These are phyloP conservation scores for Theileria equi DNA, from an alignment of 169 alveolate genomes.

Conservation along the genomic window DNA sequence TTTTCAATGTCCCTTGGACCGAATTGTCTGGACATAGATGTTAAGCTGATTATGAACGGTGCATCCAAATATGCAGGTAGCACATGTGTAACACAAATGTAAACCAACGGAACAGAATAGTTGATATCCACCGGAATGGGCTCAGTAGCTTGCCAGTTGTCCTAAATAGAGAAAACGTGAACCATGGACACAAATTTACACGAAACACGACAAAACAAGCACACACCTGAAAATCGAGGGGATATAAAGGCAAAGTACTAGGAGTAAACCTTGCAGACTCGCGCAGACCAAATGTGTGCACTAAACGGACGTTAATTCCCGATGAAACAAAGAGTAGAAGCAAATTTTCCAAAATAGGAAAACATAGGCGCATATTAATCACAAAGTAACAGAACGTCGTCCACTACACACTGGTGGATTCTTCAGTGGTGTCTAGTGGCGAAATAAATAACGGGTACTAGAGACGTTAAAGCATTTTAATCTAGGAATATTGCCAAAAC, in stretches of 20 bases:
- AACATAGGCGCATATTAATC: no score
- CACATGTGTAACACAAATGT: not conserved
- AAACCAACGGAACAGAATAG: slow-evolving; percentile 52
- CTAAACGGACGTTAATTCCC: no score
- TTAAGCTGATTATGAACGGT: no score
- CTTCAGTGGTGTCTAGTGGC: not conserved
- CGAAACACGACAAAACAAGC: slow-evolving; percentile 1
- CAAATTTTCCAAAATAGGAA: no score
- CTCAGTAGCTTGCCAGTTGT: slow-evolving; percentile 53
- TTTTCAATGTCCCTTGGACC: slow-evolving; percentile 38
- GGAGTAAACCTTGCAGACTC: slow-evolving; percentile 13
- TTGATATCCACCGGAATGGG: slow-evolving; percentile 58
- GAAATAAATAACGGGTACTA: no score
- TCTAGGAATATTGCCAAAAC: slow-evolving; percentile 34
- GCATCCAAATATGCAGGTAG: not conserved
- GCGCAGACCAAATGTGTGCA: no score
- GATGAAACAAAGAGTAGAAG: no score
- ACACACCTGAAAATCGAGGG: slow-evolving; percentile 56
- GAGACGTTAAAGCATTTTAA: not conserved
- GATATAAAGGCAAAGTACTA: slow-evolving; percentile 52
- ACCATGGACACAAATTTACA: not conserved
- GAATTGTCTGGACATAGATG: slow-evolving; percentile 5
- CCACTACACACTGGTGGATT: not conserved
- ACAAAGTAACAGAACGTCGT: no score
- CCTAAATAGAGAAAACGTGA: slow-evolving; percentile 2